Conservation (phyloP, 148 eudicot species). For the Cornus controversa region DNA sequence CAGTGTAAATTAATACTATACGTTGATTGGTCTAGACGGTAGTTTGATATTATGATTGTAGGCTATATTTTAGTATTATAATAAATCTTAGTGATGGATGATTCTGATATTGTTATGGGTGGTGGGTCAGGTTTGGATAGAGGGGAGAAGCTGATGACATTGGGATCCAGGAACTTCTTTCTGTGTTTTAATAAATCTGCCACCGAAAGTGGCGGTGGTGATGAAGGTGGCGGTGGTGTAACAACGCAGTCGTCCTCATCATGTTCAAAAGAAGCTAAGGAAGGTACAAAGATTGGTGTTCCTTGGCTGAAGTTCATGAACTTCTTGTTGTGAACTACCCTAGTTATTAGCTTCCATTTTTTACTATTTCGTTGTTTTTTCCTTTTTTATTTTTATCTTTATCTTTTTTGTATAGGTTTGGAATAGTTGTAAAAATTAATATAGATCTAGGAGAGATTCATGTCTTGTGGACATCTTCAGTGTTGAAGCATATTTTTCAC, state of each 20-base stretch:
- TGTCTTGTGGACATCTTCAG: background rate
- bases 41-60: too few relatives aligned
- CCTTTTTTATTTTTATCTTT: background rate
- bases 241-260: constrained; percentile 15
- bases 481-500: background rate
- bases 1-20: too few relatives aligned
- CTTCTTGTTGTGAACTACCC: constrained; percentile 19
- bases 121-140: constrained; percentile 61
- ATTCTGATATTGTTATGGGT: background rate
- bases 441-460: background rate
- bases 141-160: constrained; percentile 53
- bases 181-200: constrained; percentile 42
- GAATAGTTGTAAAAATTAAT: background rate
- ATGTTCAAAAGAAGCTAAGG: constrained; percentile 63
- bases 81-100: background rate
- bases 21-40: too few relatives aligned
- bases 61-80: too few relatives aligned
- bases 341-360: background rate
- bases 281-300: constrained; percentile 24
- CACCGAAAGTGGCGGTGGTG: constrained; percentile 8
- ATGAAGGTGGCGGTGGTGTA: constrained; percentile 9
- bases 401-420: background rate
- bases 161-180: constrained; percentile 91
- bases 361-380: background rate
- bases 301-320: constrained; percentile 69